Percentiles rank a stretch among this genome's conserved stretches.
These are phyloP conservation scores for Bruguiera sexangula DNA, from an alignment of 345 rosid genomes.

Conservation along the genomic window DNA sequence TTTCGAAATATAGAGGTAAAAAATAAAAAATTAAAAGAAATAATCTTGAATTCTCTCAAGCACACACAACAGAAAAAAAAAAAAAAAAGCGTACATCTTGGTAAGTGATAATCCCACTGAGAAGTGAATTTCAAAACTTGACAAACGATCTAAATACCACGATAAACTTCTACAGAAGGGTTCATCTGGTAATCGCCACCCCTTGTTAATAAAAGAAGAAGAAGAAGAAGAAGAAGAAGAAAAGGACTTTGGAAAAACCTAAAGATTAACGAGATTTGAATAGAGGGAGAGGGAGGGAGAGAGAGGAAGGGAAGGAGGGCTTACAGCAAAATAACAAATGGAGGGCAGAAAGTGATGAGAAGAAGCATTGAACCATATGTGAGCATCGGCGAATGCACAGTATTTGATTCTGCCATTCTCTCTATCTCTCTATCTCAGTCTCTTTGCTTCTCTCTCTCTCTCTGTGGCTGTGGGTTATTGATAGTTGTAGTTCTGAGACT, in stretches of 20 bases:
- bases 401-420: conserved; percentile 47
- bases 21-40: too few relatives aligned
- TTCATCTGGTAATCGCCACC: neutral
- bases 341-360: conserved; percentile 82
- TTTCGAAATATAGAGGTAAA: too few relatives aligned
- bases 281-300: neutral
- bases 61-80: neutral
- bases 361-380: conserved; percentile 84
- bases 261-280: neutral
- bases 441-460: neutral
- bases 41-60: neutral
- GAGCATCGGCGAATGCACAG: conserved; percentile 71
- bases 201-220: neutral
- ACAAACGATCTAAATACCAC: neutral
- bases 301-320: conserved; percentile 3
- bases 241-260: neutral
- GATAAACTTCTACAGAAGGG: neutral
- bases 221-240: neutral
- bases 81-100: neutral
- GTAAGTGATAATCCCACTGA: neutral
- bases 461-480: neutral
- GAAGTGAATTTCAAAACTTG: neutral
- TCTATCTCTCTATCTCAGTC: neutral
- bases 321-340: conserved; percentile 88
- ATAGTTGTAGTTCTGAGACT: too few relatives aligned